Percentiles rank a stretch among this genome's conserved stretches.
phyloP scores from a whole-genome alignment of 495 filamentous ascomycete species.

The Hypomontagnella monticulosa region DNA sequence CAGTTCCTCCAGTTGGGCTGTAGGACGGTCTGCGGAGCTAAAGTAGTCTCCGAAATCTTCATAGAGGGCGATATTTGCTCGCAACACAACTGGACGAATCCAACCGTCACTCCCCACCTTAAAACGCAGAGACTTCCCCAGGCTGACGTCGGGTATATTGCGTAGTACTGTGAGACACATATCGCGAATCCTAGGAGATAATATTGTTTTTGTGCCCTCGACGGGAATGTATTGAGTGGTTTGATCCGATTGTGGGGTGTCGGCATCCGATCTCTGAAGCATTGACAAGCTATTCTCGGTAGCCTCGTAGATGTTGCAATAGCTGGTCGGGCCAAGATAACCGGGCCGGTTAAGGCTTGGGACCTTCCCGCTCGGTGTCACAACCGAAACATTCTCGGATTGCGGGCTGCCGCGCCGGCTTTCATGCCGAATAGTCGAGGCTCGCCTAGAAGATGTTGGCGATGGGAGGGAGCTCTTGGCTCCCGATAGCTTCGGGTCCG shows the following conservation, averaged over 20 bases:
- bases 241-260: conserved; percentile 46
- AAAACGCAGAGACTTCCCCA: conserved; percentile 46
- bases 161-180: conserved; percentile 56
- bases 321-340: conserved; percentile 63
- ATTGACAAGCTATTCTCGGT: conserved; percentile 45
- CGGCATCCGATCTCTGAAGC: conserved; percentile 19
- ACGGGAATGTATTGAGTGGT: conserved; percentile 19
- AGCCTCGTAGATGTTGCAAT: conserved; percentile 59
- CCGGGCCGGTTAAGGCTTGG: conserved; percentile 54
- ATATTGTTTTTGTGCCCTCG: not conserved
- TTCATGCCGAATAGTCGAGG: not conserved
- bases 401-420: not conserved
- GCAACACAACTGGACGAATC: conserved; percentile 27
- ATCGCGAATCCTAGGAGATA: conserved; percentile 37
- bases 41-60: conserved; percentile 38
- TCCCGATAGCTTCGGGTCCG: conserved; percentile 9
- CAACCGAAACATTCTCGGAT: conserved; percentile 6
- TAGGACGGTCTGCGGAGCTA: not conserved
- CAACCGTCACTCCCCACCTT: conserved; percentile 35
- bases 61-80: conserved; percentile 24
- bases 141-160: conserved; percentile 51
- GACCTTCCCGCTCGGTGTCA: conserved; percentile 45
- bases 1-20: conserved; percentile 32
- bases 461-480: conserved; percentile 31
- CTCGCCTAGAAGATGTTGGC: conserved; percentile 2